Conservation (phyloP, 148 eudicot species). For the Euryodendron excelsum region DNA sequence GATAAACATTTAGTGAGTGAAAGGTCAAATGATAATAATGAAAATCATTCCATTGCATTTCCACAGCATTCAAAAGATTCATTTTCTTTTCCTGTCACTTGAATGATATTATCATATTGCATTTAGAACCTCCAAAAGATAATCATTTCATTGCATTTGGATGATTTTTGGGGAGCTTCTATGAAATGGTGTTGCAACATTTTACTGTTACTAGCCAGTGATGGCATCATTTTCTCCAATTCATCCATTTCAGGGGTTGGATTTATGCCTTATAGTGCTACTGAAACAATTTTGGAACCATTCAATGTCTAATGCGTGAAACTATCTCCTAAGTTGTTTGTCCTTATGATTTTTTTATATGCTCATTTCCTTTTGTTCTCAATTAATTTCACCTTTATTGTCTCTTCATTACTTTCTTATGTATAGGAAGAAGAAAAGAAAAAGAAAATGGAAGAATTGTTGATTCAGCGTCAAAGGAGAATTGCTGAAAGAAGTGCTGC, state of each 20-base stretch:
- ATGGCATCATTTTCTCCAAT: no score
- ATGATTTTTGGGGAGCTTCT: no score
- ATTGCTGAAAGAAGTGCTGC: constrained; percentile 74
- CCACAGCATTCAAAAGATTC: no score
- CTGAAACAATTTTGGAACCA: not conserved
- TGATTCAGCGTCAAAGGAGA: constrained; percentile 57
- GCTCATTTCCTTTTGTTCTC: not conserved
- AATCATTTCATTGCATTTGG: no score
- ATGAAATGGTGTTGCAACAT: no score
- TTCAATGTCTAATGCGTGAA: constrained; percentile 3
- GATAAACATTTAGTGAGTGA: constrained; percentile 1
- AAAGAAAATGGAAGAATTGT: constrained; percentile 65
- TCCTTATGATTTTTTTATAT: not conserved
- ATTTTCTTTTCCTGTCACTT: no score
- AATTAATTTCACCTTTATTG: no score
- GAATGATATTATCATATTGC: no score
- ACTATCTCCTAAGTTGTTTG: not conserved
- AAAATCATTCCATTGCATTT: no score
- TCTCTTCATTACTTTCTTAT: not conserved
- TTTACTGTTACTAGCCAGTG: no score
- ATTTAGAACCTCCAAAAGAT: no score
- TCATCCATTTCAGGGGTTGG: no score
- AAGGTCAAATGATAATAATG: not conserved
- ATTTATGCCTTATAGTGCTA: not conserved
- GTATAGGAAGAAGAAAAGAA: constrained; percentile 67